A percentile compares a stretch with the other conserved stretches of the same genome.
Conservation (phyloP, 1,284 basidiomycete genomes). For the Puccinia hordei region DNA sequence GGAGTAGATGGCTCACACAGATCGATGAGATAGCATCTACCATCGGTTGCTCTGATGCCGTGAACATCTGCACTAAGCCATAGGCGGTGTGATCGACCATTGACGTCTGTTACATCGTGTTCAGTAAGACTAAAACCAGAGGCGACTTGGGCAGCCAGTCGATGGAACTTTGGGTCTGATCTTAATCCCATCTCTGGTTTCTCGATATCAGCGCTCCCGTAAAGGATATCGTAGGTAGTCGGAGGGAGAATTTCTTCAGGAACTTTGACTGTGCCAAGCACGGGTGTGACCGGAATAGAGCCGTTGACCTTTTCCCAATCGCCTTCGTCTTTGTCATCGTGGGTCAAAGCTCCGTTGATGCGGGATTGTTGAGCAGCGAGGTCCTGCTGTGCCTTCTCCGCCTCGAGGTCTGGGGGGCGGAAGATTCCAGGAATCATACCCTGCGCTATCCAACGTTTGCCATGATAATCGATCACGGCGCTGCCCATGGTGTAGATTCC, state of each 20-base stretch:
- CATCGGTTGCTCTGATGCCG: slow-evolving; percentile 65
- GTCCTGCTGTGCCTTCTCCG: slow-evolving; percentile 54
- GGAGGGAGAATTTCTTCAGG: slow-evolving; percentile 55
- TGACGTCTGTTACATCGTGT: slow-evolving; percentile 63
- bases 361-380: slow-evolving; percentile 53
- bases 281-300: slow-evolving; percentile 73
- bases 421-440: slow-evolving; percentile 66
- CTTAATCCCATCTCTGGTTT: slow-evolving; percentile 60
- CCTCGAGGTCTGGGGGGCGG: slow-evolving; percentile 57
- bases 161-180: slow-evolving; percentile 63
- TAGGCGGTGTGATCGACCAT: slow-evolving; percentile 62
- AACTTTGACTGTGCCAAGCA: slow-evolving; percentile 63
- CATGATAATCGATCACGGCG: slow-evolving; percentile 66
- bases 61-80: slow-evolving; percentile 66
- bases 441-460: slow-evolving; percentile 67
- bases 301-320: slow-evolving; percentile 62
- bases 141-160: slow-evolving; percentile 63
- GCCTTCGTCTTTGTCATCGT: slow-evolving; percentile 54
- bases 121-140: slow-evolving; percentile 63
- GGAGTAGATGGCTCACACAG: slow-evolving; percentile 57
- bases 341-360: slow-evolving; percentile 24
- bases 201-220: slow-evolving; percentile 65
- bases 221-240: slow-evolving; percentile 63
- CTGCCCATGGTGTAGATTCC: slow-evolving; percentile 58
- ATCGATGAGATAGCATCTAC: slow-evolving; percentile 65